Percentiles rank a stretch among this genome's conserved stretches.
Evolutionary conservation across 176 grass and related monocot genomes (phyloP).

Genomic region (Aegilops sharonensis): DNA sequence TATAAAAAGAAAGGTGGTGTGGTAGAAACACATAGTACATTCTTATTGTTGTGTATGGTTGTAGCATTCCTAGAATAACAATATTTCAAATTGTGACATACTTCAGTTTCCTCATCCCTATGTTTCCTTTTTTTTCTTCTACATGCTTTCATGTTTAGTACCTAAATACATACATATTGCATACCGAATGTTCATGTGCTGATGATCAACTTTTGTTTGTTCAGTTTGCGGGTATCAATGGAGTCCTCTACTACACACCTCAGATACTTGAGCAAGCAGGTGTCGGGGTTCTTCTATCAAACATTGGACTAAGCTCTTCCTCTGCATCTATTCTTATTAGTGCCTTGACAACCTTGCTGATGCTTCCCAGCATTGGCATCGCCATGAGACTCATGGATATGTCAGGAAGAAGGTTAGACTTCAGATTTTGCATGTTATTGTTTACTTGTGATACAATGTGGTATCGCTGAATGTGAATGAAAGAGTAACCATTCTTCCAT

Average conservation of each 20-base stretch:
- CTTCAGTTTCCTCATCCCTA: not conserved
- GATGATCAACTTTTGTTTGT: slow-evolving; percentile 17
- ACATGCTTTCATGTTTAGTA: not conserved
- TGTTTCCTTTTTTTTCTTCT: not conserved
- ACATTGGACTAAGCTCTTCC: slow-evolving; percentile 70
- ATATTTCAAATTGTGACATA: not conserved
- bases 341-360: slow-evolving; percentile 85
- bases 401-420: slow-evolving; percentile 88
- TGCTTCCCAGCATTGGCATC: slow-evolving; percentile 93
- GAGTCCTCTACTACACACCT: slow-evolving; percentile 98
- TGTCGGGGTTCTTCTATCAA: slow-evolving; percentile 74
- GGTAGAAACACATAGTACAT: not conserved
- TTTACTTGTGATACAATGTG: not conserved
- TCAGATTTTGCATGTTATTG: not conserved
- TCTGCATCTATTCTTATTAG: slow-evolving; percentile 97
- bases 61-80: not conserved
- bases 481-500: not conserved
- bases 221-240: slow-evolving; percentile 99
- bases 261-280: slow-evolving; percentile 99
- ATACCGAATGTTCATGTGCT: not conserved
- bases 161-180: not conserved
- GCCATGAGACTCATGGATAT: slow-evolving; percentile 99
- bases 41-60: not conserved
- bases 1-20: not conserved
- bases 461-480: not conserved